Evolutionary conservation across 768 basidiomycete genomes (phyloP).

Genomic region (Dioszegia crocea): DNA sequence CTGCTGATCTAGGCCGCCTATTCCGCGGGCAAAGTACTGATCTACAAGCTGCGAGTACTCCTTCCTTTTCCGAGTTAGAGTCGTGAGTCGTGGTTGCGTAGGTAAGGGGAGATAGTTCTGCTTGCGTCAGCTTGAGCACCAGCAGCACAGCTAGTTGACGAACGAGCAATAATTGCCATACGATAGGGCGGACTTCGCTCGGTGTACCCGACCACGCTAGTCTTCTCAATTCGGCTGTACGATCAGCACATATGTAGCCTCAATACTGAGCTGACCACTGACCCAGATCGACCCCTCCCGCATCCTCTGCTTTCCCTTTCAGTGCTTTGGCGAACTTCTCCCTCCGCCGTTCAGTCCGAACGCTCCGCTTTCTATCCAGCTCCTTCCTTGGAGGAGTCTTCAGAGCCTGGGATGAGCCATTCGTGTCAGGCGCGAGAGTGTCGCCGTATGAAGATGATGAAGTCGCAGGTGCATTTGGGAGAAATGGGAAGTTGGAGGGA

Average conservation of each 20-base stretch:
- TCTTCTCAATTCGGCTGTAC: slow-evolving; percentile 73
- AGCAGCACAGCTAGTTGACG: slow-evolving; percentile 43
- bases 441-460: background rate
- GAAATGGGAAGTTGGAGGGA: slow-evolving; percentile 24
- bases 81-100: slow-evolving; percentile 65
- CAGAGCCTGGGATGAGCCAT: slow-evolving; percentile 1
- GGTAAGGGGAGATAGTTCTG: slow-evolving; percentile 92
- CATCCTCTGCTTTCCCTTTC: slow-evolving; percentile 44
- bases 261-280: slow-evolving; percentile 36
- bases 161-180: slow-evolving; percentile 91
- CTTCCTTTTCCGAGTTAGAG: slow-evolving; percentile 80
- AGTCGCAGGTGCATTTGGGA: slow-evolving; percentile 33
- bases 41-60: slow-evolving; percentile 88
- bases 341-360: slow-evolving; percentile 44
- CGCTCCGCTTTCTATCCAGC: slow-evolving; percentile 33
- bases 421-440: background rate
- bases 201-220: slow-evolving; percentile 95
- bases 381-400: slow-evolving; percentile 11
- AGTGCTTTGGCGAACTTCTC: slow-evolving; percentile 45
- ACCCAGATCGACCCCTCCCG: slow-evolving; percentile 65
- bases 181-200: slow-evolving; percentile 75
- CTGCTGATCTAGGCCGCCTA: slow-evolving; percentile 78
- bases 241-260: background rate
- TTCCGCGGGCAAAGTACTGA: slow-evolving; percentile 80
- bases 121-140: slow-evolving; percentile 2